phyloP scores from a whole-genome alignment of 495 filamentous ascomycete species.

The Talaromyces ruber region DNA sequence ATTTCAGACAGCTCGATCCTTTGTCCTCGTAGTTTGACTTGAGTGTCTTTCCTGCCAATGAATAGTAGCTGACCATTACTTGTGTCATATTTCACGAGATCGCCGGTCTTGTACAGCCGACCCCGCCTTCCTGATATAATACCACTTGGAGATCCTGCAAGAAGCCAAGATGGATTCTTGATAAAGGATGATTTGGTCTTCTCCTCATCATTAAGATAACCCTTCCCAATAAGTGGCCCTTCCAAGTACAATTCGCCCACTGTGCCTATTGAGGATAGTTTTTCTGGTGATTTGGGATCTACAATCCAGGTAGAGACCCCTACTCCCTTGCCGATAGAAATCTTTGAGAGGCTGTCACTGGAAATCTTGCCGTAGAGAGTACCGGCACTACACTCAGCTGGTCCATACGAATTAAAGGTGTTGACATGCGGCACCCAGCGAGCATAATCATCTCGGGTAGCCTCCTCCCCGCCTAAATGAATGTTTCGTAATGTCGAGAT shows the following conservation, averaged over 20 bases:
- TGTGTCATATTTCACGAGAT: conserved; percentile 1
- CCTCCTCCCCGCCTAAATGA: conserved; percentile 30
- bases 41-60: conserved; percentile 30
- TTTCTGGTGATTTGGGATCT: conserved; percentile 28
- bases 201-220: conserved; percentile 31
- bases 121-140: conserved; percentile 1
- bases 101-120: conserved; percentile 6
- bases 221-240: conserved; percentile 34
- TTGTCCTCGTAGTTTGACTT: conserved; percentile 44
- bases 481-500: conserved; percentile 39
- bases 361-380: not conserved
- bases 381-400: conserved; percentile 11
- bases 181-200: conserved; percentile 34
- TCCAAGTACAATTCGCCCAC: conserved; percentile 43
- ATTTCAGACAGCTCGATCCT: conserved; percentile 44
- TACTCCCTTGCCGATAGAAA: not conserved
- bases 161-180: conserved; percentile 27
- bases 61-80: not conserved
- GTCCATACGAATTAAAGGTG: conserved; percentile 11
- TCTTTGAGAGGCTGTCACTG: not conserved
- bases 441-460: conserved; percentile 6
- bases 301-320: conserved; percentile 31
- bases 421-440: not conserved
- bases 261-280: conserved; percentile 32
- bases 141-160: not conserved